A percentile compares a stretch with the other conserved stretches of the same genome.
Evolutionary conservation across 179 eudicot genomes (phyloP).

Genomic region (Silene coronaria): DNA sequence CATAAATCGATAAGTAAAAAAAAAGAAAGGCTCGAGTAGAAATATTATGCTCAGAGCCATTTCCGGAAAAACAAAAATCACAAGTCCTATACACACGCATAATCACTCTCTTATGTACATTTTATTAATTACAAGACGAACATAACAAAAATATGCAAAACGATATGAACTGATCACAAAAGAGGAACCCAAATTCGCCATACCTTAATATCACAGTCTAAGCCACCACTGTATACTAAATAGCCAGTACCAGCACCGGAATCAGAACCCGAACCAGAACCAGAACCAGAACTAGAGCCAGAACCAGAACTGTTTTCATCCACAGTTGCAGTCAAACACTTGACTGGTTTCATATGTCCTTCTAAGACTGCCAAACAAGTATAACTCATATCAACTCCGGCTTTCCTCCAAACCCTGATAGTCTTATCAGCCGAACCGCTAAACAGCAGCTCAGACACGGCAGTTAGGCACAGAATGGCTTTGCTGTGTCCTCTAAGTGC

Average conservation of each 20-base stretch:
- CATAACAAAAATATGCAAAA: neutral
- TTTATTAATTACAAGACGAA: neutral
- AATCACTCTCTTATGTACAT: slow-evolving; percentile 19
- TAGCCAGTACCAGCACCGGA: slow-evolving; percentile 28
- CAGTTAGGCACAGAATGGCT: slow-evolving; percentile 67
- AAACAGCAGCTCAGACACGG: slow-evolving; percentile 46
- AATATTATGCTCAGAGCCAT: slow-evolving; percentile 4
- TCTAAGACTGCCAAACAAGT: slow-evolving; percentile 63
- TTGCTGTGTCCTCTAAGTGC: slow-evolving; percentile 75
- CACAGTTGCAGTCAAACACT: slow-evolving; percentile 46
- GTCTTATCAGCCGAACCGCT: slow-evolving; percentile 94
- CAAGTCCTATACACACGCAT: neutral
- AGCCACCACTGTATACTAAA: slow-evolving; percentile 69
- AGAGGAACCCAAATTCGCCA: slow-evolving; percentile 52
- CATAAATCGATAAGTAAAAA: neutral
- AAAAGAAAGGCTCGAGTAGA: neutral
- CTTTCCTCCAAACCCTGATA: slow-evolving; percentile 69
- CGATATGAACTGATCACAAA: slow-evolving; percentile 3
- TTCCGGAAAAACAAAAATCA: neutral
- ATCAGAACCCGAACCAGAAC: slow-evolving; percentile 38
- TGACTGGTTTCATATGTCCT: slow-evolving; percentile 66
- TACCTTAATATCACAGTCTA: slow-evolving; percentile 68
- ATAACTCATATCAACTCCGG: slow-evolving; percentile 38
- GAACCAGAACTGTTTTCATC: slow-evolving; percentile 32
- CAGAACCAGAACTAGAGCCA: slow-evolving; percentile 22